Percentiles rank a stretch among this genome's conserved stretches.
These are phyloP conservation scores for Coccomyxa subellipsoidea DNA, from an alignment of 163 green algal species.

Conservation along the genomic window DNA sequence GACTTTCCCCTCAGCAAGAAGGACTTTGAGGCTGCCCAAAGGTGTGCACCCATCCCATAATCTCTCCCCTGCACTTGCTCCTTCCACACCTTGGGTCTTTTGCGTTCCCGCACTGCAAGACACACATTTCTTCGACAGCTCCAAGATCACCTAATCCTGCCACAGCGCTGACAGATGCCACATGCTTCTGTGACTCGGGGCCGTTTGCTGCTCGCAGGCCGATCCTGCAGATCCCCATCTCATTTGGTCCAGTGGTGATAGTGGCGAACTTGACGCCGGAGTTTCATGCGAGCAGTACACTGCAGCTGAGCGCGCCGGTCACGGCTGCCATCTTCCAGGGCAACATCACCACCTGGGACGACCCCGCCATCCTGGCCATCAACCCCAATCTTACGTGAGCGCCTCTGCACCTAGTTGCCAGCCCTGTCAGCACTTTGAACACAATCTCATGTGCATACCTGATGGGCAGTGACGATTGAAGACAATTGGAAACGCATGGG, in stretches of 20 bases:
- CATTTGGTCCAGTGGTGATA: neutral
- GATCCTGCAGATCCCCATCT: constrained; percentile 10
- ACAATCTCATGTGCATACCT: too few species aligned
- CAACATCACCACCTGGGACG: constrained; percentile 23
- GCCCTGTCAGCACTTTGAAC: neutral
- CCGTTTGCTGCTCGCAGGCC: neutral
- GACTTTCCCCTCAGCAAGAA: constrained; percentile 3
- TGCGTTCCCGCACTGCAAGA: too few species aligned
- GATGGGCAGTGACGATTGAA: too few species aligned
- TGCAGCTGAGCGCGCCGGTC: constrained; percentile 1
- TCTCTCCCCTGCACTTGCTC: too few species aligned
- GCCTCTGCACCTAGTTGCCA: neutral
- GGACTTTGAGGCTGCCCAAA: constrained; percentile 3
- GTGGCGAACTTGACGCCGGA: constrained; percentile 6
- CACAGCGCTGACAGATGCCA: too few species aligned
- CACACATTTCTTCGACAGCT: neutral
- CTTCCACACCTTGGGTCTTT: too few species aligned
- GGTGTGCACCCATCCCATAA: too few species aligned
- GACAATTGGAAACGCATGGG: too few species aligned
- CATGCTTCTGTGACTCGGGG: too few species aligned
- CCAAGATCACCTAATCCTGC: too few species aligned
- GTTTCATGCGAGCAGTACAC: neutral
- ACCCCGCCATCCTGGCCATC: constrained; percentile 17
- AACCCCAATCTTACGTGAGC: constrained; percentile 21
- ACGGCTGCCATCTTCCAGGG: constrained; percentile 15